These are phyloP conservation scores for Pseudotulostoma volvatum DNA, from an alignment of 495 filamentous ascomycete genomes.

Conservation along the genomic window DNA sequence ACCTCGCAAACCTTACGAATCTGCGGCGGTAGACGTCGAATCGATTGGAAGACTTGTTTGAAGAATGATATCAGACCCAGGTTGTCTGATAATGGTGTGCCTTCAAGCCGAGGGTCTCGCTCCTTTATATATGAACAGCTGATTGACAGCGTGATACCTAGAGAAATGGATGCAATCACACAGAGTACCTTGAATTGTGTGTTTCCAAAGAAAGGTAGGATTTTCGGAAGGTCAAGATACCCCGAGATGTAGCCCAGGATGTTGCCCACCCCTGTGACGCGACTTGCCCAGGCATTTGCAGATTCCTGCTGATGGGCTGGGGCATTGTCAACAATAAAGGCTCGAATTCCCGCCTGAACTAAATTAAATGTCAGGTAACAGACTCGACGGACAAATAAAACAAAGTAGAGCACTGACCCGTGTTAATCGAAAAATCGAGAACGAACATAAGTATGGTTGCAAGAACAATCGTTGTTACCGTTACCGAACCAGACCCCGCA, in stretches of 20 bases:
- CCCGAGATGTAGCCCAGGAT: constrained; percentile 75
- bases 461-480: constrained; percentile 43
- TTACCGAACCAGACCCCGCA: constrained; percentile 40
- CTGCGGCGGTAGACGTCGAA: constrained; percentile 58
- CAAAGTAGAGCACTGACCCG: constrained; percentile 32
- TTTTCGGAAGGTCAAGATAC: constrained; percentile 54
- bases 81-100: constrained; percentile 36
- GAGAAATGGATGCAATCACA: constrained; percentile 55
- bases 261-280: constrained; percentile 67
- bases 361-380: constrained; percentile 2
- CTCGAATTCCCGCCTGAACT: constrained; percentile 79
- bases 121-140: constrained; percentile 52
- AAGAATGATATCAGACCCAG: constrained; percentile 66
- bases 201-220: constrained; percentile 59
- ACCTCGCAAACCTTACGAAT: constrained; percentile 71
- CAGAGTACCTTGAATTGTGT: constrained; percentile 85
- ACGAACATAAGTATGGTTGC: constrained; percentile 75
- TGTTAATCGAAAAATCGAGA: constrained; percentile 83
- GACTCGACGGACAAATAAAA: constrained; percentile 2
- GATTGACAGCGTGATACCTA: constrained; percentile 47
- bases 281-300: constrained; percentile 77
- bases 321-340: constrained; percentile 80
- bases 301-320: constrained; percentile 80
- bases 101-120: constrained; percentile 60
- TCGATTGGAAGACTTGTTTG: constrained; percentile 54